These are phyloP conservation scores for Myriosclerotinia duriaeana DNA, from an alignment of 2,329 filamentous ascomycete genomes.

Conservation along the genomic window DNA sequence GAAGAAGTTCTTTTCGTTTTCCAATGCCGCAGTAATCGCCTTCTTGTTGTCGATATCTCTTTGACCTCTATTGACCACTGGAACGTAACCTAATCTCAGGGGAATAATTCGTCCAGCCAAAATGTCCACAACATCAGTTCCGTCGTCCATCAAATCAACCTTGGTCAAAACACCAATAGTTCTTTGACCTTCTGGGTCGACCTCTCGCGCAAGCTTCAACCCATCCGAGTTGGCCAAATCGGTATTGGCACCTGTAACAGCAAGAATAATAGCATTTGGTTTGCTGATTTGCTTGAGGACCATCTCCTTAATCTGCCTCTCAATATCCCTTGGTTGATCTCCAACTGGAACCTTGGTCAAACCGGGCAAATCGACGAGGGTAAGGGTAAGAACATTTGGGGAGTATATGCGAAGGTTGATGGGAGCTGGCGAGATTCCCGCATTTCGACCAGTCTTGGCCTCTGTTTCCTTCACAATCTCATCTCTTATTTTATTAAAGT, in stretches of 20 bases:
- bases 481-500: constrained; percentile 97
- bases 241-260: constrained; percentile 93
- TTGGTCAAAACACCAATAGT: constrained; percentile 99
- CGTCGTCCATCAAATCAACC: constrained; percentile 98
- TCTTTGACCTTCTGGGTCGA: constrained; percentile 94
- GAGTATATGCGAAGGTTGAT: constrained; percentile 99
- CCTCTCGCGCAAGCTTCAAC: constrained; percentile 91
- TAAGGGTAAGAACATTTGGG: constrained; percentile 94
- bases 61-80: constrained; percentile 96
- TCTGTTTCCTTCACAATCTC: constrained; percentile 97
- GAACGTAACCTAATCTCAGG: constrained; percentile 89
- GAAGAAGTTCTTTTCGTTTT: constrained; percentile 95
- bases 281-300: constrained; percentile 98
- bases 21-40: constrained; percentile 83
- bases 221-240: constrained; percentile 99
- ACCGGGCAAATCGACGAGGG: constrained; percentile 92
- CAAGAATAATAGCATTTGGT: constrained; percentile 95
- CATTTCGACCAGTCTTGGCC: constrained; percentile 92
- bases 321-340: constrained; percentile 94
- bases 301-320: constrained; percentile 96
- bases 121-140: constrained; percentile 98
- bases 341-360: constrained; percentile 95
- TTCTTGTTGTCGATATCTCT: constrained; percentile 99
- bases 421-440: constrained; percentile 90
- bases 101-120: constrained; percentile 96